Evolutionary conservation across 306 rosid genomes (phyloP).

Genomic region (Comarum palustre): DNA sequence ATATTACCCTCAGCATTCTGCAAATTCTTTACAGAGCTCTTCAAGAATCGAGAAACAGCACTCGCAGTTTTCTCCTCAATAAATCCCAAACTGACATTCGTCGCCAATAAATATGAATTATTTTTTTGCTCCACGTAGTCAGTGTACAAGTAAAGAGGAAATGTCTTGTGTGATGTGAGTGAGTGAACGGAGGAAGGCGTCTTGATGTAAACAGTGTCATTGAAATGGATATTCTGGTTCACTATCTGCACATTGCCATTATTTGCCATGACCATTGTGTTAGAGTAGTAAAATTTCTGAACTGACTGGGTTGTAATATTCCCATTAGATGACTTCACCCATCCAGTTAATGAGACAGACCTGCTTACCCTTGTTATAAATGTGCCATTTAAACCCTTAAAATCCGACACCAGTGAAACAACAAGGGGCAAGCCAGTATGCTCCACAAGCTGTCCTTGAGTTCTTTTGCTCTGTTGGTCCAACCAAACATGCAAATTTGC

Average conservation of each 20-base stretch:
- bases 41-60: slow-evolving; percentile 29
- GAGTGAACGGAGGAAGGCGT: slow-evolving; percentile 34
- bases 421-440: slow-evolving; percentile 43
- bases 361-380: slow-evolving; percentile 54
- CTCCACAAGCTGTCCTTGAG: slow-evolving; percentile 51
- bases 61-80: slow-evolving; percentile 34
- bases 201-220: slow-evolving; percentile 35
- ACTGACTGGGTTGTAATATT: slow-evolving; percentile 51
- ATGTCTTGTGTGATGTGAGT: slow-evolving; percentile 35
- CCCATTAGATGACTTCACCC: slow-evolving; percentile 73
- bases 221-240: slow-evolving; percentile 52
- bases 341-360: slow-evolving; percentile 56
- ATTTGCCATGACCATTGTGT: slow-evolving; percentile 48
- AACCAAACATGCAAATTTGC: slow-evolving; percentile 92
- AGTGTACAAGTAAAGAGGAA: slow-evolving; percentile 44
- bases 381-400: slow-evolving; percentile 62
- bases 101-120: slow-evolving; percentile 25
- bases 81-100: slow-evolving; percentile 59
- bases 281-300: slow-evolving; percentile 53
- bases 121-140: slow-evolving; percentile 32
- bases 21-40: slow-evolving; percentile 55
- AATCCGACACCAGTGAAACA: slow-evolving; percentile 40
- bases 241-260: slow-evolving; percentile 55
- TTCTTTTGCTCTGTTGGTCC: slow-evolving; percentile 45
- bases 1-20: slow-evolving; percentile 67